These are phyloP conservation scores for Cladosporium sp. DNA, from an alignment of 2,329 filamentous ascomycete species.

Conservation along the genomic window DNA sequence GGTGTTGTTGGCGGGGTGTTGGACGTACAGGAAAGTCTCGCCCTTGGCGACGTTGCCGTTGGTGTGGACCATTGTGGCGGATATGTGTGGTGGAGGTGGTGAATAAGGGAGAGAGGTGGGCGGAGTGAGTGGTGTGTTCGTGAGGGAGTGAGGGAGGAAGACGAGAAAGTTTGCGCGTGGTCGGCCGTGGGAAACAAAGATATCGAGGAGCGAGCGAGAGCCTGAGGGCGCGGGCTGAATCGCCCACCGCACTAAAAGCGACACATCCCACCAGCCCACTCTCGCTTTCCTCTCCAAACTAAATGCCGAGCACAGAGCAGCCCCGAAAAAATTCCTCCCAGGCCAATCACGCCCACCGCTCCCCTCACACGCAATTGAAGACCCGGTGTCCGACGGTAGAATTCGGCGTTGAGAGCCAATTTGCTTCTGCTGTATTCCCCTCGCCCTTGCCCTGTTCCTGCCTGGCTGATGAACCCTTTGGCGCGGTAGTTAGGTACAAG, in stretches of 20 bases:
- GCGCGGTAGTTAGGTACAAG: background rate
- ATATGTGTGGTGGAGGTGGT: slow-evolving; percentile 7
- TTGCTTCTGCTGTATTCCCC: background rate
- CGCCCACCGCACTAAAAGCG: background rate
- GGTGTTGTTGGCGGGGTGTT: background rate
- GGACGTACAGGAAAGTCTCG: slow-evolving; percentile 31
- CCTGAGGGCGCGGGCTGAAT: background rate
- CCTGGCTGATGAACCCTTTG: background rate
- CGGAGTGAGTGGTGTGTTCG: slow-evolving; percentile 12
- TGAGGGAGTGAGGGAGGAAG: background rate
- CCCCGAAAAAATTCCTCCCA: slow-evolving; percentile 14
- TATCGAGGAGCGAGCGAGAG: background rate
- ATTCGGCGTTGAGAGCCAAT: slow-evolving; percentile 14
- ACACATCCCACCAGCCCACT: slow-evolving; percentile 18
- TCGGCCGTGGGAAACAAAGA: slow-evolving; percentile 6
- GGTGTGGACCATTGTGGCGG: slow-evolving; percentile 26
- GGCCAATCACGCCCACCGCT: slow-evolving; percentile 3
- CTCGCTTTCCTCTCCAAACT: slow-evolving; percentile 1
- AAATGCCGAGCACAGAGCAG: slow-evolving; percentile 11
- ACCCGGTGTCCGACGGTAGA: slow-evolving; percentile 1
- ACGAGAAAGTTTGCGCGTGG: slow-evolving; percentile 3
- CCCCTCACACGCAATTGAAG: slow-evolving; percentile 1
- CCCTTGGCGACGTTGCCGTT: slow-evolving; percentile 28
- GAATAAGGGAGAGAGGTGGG: slow-evolving; percentile 6
- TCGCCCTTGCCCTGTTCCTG: background rate